These are phyloP conservation scores for Eurotiales sp. DNA, from an alignment of 2,329 filamentous ascomycete species.

Conservation along the genomic window DNA sequence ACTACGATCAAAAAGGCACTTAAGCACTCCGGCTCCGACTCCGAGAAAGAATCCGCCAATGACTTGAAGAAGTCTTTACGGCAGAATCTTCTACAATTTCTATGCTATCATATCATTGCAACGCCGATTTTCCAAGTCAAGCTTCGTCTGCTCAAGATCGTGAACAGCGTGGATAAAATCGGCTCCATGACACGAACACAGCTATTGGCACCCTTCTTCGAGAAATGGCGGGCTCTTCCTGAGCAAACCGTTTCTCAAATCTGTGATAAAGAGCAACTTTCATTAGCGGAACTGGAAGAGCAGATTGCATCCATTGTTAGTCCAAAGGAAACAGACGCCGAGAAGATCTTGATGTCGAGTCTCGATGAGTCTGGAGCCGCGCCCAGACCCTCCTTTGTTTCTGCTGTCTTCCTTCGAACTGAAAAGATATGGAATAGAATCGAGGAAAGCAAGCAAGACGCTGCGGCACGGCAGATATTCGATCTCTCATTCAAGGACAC, in stretches of 20 bases:
- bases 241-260: constrained; percentile 49
- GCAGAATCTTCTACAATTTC: constrained; percentile 63
- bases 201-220: constrained; percentile 70
- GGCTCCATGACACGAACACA: constrained; percentile 70
- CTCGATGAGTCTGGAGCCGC: constrained; percentile 42
- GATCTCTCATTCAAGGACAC: constrained; percentile 37
- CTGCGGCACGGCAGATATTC: constrained; percentile 37
- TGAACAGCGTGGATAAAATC: constrained; percentile 69
- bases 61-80: constrained; percentile 62
- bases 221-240: constrained; percentile 61
- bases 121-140: constrained; percentile 70
- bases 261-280: constrained; percentile 49
- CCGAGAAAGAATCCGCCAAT: constrained; percentile 34
- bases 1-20: constrained; percentile 60
- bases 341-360: constrained; percentile 52
- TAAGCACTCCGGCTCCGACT: constrained; percentile 44
- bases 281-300: constrained; percentile 48
- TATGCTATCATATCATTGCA: constrained; percentile 67
- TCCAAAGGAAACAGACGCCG: constrained; percentile 56
- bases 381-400: constrained; percentile 55
- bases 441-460: constrained; percentile 33
- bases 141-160: constrained; percentile 63
- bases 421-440: constrained; percentile 64
- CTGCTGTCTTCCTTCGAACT: constrained; percentile 65
- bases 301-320: constrained; percentile 52